Percentiles rank a stretch among this genome's conserved stretches.
Evolutionary conservation across 495 filamentous ascomycete genomes (phyloP).

Genomic region (Platismatia glauca): DNA sequence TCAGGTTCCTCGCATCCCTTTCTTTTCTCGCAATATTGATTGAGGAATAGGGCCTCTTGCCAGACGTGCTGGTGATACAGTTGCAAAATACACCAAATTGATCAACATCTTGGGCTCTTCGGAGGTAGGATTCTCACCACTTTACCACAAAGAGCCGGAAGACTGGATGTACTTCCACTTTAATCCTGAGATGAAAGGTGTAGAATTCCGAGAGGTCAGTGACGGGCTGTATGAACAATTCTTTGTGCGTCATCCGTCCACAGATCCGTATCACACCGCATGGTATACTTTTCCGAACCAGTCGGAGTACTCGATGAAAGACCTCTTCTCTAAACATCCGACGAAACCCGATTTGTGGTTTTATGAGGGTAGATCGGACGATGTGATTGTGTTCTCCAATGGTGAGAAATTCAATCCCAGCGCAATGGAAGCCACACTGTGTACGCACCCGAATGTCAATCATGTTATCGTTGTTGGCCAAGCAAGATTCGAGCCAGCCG

Average conservation of each 20-base stretch:
- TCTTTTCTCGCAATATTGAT: not conserved
- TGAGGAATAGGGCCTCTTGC: constrained; percentile 1
- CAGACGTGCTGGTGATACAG: constrained; percentile 19
- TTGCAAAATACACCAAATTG: constrained; percentile 24
- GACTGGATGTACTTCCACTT: constrained; percentile 47
- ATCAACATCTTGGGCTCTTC: constrained; percentile 28
- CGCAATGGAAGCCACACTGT: constrained; percentile 40
- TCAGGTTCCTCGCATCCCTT: not conserved
- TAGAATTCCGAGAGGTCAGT: constrained; percentile 33
- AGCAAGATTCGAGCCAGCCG: constrained; percentile 25
- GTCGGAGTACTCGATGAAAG: constrained; percentile 45
- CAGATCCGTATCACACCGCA: constrained; percentile 21
- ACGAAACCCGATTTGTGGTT: constrained; percentile 40
- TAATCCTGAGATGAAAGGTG: constrained; percentile 34
- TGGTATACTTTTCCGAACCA: constrained; percentile 30
- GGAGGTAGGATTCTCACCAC: constrained; percentile 24
- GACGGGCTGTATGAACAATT: constrained; percentile 41
- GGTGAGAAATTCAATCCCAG: constrained; percentile 57
- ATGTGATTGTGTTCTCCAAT: constrained; percentile 55
- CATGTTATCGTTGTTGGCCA: constrained; percentile 35
- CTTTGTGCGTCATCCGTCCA: constrained; percentile 34
- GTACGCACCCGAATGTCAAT: constrained; percentile 36
- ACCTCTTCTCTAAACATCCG: constrained; percentile 47
- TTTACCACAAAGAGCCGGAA: constrained; percentile 20
- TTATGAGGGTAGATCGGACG: constrained; percentile 46